These are phyloP conservation scores for Globisporangium canariense DNA, from an alignment of 352 stramenopile genomes.

Conservation along the genomic window DNA sequence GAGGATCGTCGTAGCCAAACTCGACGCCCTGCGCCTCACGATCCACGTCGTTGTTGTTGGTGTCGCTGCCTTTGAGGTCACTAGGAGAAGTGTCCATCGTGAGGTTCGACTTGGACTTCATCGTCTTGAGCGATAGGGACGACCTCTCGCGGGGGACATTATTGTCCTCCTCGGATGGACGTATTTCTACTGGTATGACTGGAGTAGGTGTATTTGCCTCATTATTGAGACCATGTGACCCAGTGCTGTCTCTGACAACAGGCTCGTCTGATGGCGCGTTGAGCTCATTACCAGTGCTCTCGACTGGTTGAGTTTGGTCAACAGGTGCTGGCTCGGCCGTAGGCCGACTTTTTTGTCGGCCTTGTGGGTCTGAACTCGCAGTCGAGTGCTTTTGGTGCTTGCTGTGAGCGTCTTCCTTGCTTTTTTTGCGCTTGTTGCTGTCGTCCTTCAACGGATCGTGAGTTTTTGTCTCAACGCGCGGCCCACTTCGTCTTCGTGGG, in stretches of 20 bases:
- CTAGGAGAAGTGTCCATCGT: neutral
- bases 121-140: conserved; percentile 1
- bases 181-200: neutral
- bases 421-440: conserved; percentile 6
- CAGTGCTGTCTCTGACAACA: no score
- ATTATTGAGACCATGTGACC: neutral
- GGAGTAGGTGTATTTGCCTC: neutral
- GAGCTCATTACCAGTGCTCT: neutral
- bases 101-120: conserved; percentile 8
- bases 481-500: conserved; percentile 6
- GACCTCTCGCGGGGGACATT: neutral
- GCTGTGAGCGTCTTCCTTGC: conserved; percentile 9
- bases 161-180: neutral
- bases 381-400: neutral
- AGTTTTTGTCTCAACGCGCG: conserved; percentile 1
- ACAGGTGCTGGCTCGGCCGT: neutral
- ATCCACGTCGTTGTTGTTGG: conserved; percentile 15
- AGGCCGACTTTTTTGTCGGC: neutral
- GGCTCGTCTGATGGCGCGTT: no score
- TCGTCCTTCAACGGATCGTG: neutral
- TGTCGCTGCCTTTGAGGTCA: conserved; percentile 19
- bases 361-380: neutral
- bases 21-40: conserved; percentile 30
- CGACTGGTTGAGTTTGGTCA: neutral
- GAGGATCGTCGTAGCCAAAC: conserved; percentile 41